Percentiles rank a stretch among this genome's conserved stretches.
Conservation (phyloP, 1,139 yeast genomes). For the Nakaseomyces glabratus region DNA sequence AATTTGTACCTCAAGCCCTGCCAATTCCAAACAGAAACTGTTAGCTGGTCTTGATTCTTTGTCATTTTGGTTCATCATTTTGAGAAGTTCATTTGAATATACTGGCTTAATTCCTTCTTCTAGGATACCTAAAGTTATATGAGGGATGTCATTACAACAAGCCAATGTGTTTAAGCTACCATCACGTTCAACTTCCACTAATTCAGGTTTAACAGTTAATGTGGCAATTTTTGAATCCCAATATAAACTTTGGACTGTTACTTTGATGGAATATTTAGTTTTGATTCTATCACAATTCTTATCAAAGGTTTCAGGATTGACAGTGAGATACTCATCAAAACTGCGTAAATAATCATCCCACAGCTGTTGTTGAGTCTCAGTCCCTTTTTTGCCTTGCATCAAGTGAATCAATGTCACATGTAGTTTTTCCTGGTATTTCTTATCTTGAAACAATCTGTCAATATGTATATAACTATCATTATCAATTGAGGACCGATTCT, state of each 20-base stretch:
- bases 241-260: conserved; percentile 37
- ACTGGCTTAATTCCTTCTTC: conserved; percentile 41
- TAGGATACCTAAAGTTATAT: conserved; percentile 68
- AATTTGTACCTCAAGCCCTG: conserved; percentile 11
- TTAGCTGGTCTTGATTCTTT: conserved; percentile 10
- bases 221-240: conserved; percentile 51
- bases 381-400: conserved; percentile 28
- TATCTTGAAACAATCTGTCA: background rate
- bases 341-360: conserved; percentile 27
- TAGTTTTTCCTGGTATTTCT: conserved; percentile 46
- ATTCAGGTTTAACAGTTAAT: conserved; percentile 39
- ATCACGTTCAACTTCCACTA: conserved; percentile 25
- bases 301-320: background rate
- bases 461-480: background rate
- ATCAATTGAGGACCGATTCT: background rate
- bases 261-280: background rate
- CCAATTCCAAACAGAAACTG: conserved; percentile 19
- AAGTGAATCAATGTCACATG: conserved; percentile 75
- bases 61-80: conserved; percentile 9
- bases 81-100: conserved; percentile 39
- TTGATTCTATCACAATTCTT: too few relatives aligned
- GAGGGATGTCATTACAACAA: conserved; percentile 45
- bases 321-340: conserved; percentile 16
- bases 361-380: conserved; percentile 24
- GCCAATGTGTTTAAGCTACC: conserved; percentile 23